These are phyloP conservation scores for Malassezia obtusa DNA, from an alignment of 1,284 basidiomycete genomes.

Conservation along the genomic window DNA sequence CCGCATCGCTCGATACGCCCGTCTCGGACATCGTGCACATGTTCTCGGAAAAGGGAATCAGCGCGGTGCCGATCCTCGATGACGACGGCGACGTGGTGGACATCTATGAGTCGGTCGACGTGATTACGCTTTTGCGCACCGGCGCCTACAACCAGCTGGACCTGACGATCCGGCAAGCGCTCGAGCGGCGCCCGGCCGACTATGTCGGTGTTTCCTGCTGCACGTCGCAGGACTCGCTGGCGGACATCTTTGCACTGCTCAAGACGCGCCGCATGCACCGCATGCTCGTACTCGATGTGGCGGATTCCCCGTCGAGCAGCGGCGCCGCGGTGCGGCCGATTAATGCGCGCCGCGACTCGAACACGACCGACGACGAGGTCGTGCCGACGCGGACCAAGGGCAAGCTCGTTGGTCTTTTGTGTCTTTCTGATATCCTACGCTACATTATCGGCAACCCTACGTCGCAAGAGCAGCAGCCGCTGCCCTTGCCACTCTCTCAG, in stretches of 20 bases:
- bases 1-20: conserved; percentile 78
- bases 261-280: conserved; percentile 88
- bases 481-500: neutral
- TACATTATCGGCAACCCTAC: conserved; percentile 36
- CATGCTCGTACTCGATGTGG: conserved; percentile 50
- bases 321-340: neutral
- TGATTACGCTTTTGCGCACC: conserved; percentile 71
- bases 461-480: neutral
- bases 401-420: conserved; percentile 38
- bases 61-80: conserved; percentile 91
- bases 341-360: neutral
- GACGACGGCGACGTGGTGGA: conserved; percentile 88
- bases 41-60: conserved; percentile 91
- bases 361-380: neutral
- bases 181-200: conserved; percentile 75
- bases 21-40: conserved; percentile 98
- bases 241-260: conserved; percentile 80
- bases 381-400: neutral
- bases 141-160: conserved; percentile 90
- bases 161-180: conserved; percentile 84
- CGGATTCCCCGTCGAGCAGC: neutral
- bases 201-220: conserved; percentile 95
- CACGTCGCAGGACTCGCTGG: conserved; percentile 83
- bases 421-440: conserved; percentile 36
- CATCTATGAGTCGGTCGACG: conserved; percentile 96